Evolutionary conservation across 345 rosid species (phyloP).

Genomic region (Dipteronia sinensis): DNA sequence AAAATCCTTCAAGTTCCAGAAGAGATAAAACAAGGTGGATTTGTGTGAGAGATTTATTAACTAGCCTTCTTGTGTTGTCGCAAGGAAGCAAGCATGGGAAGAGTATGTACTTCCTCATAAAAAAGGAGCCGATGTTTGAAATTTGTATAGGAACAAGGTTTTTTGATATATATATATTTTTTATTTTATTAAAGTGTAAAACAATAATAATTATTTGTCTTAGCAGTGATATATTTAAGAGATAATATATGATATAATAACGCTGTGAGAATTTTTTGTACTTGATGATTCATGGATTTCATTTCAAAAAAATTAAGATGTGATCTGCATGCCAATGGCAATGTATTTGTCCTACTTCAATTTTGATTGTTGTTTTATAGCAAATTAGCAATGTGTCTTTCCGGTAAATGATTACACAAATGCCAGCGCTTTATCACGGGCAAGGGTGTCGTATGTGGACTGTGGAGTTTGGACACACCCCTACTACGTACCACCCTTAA

Average conservation of each 20-base stretch:
- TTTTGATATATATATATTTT: background rate
- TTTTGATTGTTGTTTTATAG: background rate
- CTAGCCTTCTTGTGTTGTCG: background rate
- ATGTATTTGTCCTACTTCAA: background rate
- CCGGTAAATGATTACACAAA: background rate
- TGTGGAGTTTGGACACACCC: no score
- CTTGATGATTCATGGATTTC: background rate
- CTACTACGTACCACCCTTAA: no score
- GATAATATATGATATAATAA: background rate
- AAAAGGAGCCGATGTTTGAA: background rate
- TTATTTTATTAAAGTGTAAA: background rate
- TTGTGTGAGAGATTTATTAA: background rate
- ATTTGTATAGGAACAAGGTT: background rate
- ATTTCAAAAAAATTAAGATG: background rate
- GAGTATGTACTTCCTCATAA: no score
- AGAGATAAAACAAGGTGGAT: conserved; percentile 55
- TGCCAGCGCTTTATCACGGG: background rate
- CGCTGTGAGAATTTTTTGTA: background rate
- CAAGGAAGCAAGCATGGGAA: no score
- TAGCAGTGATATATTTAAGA: background rate
- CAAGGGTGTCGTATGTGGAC: background rate
- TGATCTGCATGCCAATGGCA: background rate
- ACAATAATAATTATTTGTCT: background rate
- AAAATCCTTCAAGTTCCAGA: conserved; percentile 87
- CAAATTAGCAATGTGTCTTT: background rate